Evolutionary conservation across 768 basidiomycete genomes (phyloP).

Genomic region (Russula griseocarnosa): DNA sequence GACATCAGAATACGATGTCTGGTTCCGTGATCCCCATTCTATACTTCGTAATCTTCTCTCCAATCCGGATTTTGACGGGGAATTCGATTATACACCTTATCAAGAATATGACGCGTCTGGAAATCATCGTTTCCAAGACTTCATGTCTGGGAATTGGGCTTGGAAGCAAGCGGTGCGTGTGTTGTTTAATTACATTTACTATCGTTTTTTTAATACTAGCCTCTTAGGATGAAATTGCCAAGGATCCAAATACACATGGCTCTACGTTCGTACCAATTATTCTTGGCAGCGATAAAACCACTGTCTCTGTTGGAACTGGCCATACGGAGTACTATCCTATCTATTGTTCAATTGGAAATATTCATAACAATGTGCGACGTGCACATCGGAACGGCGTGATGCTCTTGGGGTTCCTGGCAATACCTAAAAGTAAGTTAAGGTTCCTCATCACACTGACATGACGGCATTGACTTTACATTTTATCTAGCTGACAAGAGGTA

Average conservation of each 20-base stretch:
- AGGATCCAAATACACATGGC: neutral
- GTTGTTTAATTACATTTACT: neutral
- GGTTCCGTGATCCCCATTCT: too few species aligned
- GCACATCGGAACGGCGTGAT: constrained; percentile 1
- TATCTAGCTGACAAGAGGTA: neutral
- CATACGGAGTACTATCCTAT: neutral
- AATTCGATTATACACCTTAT: too few species aligned
- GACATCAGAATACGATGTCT: too few species aligned
- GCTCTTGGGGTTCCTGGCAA: neutral
- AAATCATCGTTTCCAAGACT: too few species aligned
- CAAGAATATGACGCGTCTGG: too few species aligned
- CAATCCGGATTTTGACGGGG: neutral
- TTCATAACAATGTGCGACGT: neutral
- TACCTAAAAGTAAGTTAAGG: neutral
- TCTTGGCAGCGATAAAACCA: neutral
- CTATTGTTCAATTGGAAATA: neutral
- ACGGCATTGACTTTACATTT: neutral
- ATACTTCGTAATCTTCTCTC: too few species aligned
- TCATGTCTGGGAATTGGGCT: too few species aligned
- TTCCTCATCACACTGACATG: neutral
- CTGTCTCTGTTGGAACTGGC: neutral
- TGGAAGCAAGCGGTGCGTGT: neutral
- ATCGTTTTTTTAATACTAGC: neutral
- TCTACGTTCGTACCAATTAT: neutral
- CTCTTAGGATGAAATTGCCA: neutral